Percentiles rank a stretch among this genome's conserved stretches.
phyloP scores from a whole-genome alignment of 2,329 filamentous ascomycete species.

The Metarhizium guizhouense region DNA sequence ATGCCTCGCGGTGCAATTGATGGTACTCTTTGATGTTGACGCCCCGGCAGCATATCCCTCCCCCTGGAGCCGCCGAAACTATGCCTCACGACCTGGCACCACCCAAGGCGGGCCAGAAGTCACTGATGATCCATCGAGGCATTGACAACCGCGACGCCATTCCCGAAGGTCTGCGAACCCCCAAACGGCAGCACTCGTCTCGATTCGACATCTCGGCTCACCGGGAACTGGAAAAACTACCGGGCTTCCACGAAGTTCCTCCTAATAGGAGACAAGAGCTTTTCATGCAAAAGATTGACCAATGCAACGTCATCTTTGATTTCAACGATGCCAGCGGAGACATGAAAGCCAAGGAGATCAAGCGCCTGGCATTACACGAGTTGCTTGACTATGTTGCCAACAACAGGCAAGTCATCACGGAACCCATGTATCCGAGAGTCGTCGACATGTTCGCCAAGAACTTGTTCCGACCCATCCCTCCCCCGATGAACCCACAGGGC shows the following conservation, averaged over 20 bases:
- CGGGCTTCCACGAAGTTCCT: conserved; percentile 94
- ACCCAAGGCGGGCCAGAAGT: conserved; percentile 86
- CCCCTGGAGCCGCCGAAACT: conserved; percentile 87
- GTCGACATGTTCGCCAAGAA: conserved; percentile 99
- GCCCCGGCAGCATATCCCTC: conserved; percentile 64
- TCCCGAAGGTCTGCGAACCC: conserved; percentile 87
- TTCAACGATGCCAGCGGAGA: conserved; percentile 97
- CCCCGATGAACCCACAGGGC: conserved; percentile 93
- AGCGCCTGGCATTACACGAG: conserved; percentile 89
- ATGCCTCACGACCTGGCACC: conserved; percentile 97
- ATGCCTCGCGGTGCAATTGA: background rate
- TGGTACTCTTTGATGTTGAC: background rate
- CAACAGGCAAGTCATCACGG: conserved; percentile 95
- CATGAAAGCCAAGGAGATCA: conserved; percentile 99
- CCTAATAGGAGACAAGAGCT: conserved; percentile 91
- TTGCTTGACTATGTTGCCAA: conserved; percentile 97
- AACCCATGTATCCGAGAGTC: conserved; percentile 96
- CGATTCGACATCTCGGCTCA: conserved; percentile 97
- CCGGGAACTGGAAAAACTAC: conserved; percentile 91
- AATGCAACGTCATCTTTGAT: conserved; percentile 99
- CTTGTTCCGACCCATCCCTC: conserved; percentile 91
- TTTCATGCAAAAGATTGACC: conserved; percentile 99
- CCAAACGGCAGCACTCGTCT: conserved; percentile 94
- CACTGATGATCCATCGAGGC: conserved; percentile 69
- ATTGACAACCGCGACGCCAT: conserved; percentile 88